Base-by-base conservation (phyloP, 306 rosid species). In the Cucumis hystrix region DNA sequence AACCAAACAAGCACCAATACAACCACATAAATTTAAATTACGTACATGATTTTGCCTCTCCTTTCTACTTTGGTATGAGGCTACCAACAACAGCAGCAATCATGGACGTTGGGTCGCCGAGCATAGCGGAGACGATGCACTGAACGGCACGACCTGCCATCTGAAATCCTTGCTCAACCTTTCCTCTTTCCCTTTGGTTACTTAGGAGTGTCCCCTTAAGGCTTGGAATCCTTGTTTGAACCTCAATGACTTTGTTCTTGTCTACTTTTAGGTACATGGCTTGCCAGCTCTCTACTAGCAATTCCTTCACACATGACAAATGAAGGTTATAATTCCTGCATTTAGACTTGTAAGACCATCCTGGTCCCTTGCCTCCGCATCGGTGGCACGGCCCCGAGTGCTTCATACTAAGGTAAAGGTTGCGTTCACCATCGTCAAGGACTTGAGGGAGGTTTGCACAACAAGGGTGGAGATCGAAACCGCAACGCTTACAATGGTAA, bases 261-360 rank as follows among this genome's bases (percentile, higher is more conserved):
- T 85, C 88, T 21, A 81, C 87, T 16, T 83, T 81, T 6, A 83
- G 83, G 79, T 83, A 87, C 78, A 83, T 83, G 16, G 81, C 90
- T 45, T 85, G 85, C 90, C 90, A 87, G 43, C 88, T 83, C 68
- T 87, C 90, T 63, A 81, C 87, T 17, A 87, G 87, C 81, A 87
- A 11, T 63, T 83, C 91, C 87, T 85, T 87, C 75, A 81, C 88
- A 67, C 91, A 85, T 1, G 88, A 80, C 40, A 87, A 82, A 16
- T 87, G 91, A 58, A 87, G 91, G 72, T 79, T 83, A 52, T 85
- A 87, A n/a, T 73, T 45, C 81, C 79, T 85, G 79, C 88, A 85
- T 3, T 83, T 73, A 4, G 88, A 87, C 74, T 83, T 59, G 72
- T 87, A 87, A 43, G 87, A 70, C 91, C 88, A 87, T 14, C 91